Evolutionary conservation across 805 yeast genomes (phyloP), one percentile per base, ranked within the genome.

Genomic region (Wickerhamomyces alni): DNA sequence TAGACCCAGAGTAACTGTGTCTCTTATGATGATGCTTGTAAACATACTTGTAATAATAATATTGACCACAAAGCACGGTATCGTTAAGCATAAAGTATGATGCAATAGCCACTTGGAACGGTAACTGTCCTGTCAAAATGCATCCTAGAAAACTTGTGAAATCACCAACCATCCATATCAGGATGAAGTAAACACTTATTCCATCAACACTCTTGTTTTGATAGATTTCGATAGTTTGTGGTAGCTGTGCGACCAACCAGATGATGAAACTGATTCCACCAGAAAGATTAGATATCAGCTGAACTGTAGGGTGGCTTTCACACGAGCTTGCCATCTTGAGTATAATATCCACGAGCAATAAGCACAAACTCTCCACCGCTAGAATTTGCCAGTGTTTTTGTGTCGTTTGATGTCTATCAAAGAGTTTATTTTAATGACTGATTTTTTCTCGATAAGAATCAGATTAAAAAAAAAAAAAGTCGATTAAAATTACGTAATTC

Each of bases 31-130:
- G 64, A 59, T 34, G 64, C 53, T 46, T 59, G 58, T 42, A 57
- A 36, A 51, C 54, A 48, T 36, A 59, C 29, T 66, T 65, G 59
- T 87, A 89, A 60, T 85, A 79, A 59, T 77, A 74, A 57, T 71
- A 88, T 58, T 89, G 97, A 4, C 72, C 67, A 35, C 80, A 69
- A 22, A 89, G 66, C 10, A 86, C 65, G 18, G 72, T 39, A 60
- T 89, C 97, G 45, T 85, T 83, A 41, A 70, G 61, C 37, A 91
- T 66, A 56, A 85, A 88, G 61, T 89, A 89, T 2, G 73, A 42
- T 0, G 94, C 86, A 15, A 88, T 64, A 17, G 79, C 63, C 10
- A 78, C 72, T 57, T 88, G 97, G 61, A 88, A 89, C n/a, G 82
- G 77, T 35, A 87, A 65, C 44, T 89, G 96, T 7, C 74, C 57